Evolutionary conservation across 2,329 filamentous ascomycete genomes (phyloP), one percentile per base, ranked within the genome.

Genomic region (Nannizziopsis arthrosporioides): DNA sequence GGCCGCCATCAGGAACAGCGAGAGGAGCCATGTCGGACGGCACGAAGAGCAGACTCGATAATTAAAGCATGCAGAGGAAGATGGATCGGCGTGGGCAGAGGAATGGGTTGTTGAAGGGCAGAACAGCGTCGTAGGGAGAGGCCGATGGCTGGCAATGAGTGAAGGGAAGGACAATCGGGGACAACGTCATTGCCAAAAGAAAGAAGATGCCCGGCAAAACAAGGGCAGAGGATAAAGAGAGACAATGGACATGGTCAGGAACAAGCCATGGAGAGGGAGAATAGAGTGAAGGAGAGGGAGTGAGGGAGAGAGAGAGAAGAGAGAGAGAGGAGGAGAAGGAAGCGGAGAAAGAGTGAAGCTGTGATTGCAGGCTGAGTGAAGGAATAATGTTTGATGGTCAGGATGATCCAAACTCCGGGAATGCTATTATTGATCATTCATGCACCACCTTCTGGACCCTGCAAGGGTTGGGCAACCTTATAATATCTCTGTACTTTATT

Each of bases 1-100:
- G 55, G 50, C 68, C 68, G 48, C 57, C 55, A 42, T 64, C 58
- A 37, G 68, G 67, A 37, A 71, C 56, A 35, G 60, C 51, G 35
- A 70, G 55, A 48, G 58, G 51, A 46, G 58, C 53, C 65, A 68
- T 69, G 55, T 54, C 53, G 27, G 45, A 40, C 42, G 36, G 37
- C 30, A 41, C 37, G 41, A 35, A 34, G 42, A 39, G 35, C 40
- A 42, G 38, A 50, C 43, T 42, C 41, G 44, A 49, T 44, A 45
- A 48, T 17, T 27, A 46, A 44, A 30, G 43, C 31, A 32, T 45
- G 40, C 19, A 39, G 49, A 31, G 42, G 30, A 18, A 42, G 48
- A 47, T 52, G 40, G 39, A 45, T 43, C 47, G 22, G 44, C 30
- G 40, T 38, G 46, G 43, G 35, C 48, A 35, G 44, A 44, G 51